phyloP scores from a whole-genome alignment of 305 asterid species.

The Solanum aculeatissimum region DNA sequence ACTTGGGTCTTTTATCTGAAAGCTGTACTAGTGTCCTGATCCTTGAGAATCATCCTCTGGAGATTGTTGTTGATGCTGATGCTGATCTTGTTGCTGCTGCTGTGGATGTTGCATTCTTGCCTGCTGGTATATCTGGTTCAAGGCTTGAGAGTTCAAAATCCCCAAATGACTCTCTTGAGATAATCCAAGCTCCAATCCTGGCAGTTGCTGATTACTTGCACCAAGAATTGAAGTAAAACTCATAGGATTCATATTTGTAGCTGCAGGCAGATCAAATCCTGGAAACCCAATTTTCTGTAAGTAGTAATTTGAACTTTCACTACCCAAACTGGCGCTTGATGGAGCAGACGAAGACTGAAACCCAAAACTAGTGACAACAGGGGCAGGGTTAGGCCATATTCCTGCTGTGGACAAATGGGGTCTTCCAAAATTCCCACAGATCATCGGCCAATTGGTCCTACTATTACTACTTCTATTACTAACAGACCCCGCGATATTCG shows the following conservation, averaged over 20 bases:
- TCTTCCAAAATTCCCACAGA: conserved; percentile 11
- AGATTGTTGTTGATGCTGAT: background rate
- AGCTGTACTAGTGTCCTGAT: background rate
- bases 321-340: conserved; percentile 13
- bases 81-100: background rate
- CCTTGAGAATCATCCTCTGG: background rate
- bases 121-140: conserved; percentile 52
- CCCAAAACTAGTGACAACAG: conserved; percentile 26
- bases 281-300: conserved; percentile 40
- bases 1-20: background rate
- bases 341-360: conserved; percentile 20
- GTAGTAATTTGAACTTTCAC: conserved; percentile 5
- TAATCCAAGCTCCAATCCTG: conserved; percentile 81
- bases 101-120: background rate
- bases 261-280: conserved; percentile 13
- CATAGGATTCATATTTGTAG: background rate
- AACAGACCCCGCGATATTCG: background rate
- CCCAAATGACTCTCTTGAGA: conserved; percentile 71
- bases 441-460: conserved; percentile 4
- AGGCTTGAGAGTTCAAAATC: conserved; percentile 40
- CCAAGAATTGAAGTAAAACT: conserved; percentile 23
- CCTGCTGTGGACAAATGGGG: conserved; percentile 19
- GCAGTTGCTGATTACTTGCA: conserved; percentile 19
- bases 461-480: conserved; percentile 18
- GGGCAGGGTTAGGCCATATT: conserved; percentile 31